These are phyloP conservation scores for Colletotrichum salicis DNA, from an alignment of 2,329 filamentous ascomycete genomes.

Conservation along the genomic window DNA sequence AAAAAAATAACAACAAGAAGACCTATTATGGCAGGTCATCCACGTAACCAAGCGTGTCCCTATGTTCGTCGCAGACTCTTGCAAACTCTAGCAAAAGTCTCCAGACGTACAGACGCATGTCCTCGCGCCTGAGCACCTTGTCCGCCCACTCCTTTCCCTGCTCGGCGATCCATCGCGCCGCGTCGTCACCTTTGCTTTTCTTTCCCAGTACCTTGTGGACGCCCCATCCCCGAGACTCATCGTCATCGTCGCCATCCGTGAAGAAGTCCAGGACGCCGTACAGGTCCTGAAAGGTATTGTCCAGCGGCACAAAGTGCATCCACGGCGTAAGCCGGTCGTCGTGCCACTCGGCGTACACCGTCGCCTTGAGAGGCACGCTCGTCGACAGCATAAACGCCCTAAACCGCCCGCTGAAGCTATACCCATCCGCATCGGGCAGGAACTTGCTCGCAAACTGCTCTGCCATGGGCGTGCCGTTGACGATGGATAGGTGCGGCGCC, in stretches of 20 bases:
- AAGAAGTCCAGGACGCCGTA: constrained; percentile 75
- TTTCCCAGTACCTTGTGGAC: constrained; percentile 27
- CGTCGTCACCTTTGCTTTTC: constrained; percentile 56
- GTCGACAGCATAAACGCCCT: constrained; percentile 72
- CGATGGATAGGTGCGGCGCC: constrained; percentile 46
- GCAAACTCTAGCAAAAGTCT: constrained; percentile 69
- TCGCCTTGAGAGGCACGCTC: constrained; percentile 75
- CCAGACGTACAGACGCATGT: constrained; percentile 75
- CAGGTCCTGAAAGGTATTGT: constrained; percentile 74
- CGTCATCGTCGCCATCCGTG: constrained; percentile 55
- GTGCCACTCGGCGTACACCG: constrained; percentile 80
- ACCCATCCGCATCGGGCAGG: constrained; percentile 76
- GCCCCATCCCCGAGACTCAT: constrained; percentile 21
- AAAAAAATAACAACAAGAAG: background rate
- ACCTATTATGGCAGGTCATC: constrained; percentile 48
- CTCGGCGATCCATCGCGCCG: constrained; percentile 69
- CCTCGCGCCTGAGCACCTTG: constrained; percentile 69
- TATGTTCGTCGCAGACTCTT: constrained; percentile 57
- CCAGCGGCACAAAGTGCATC: constrained; percentile 78
- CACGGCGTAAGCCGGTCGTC: constrained; percentile 75
- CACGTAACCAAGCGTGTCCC: constrained; percentile 56
- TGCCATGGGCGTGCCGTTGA: constrained; percentile 52
- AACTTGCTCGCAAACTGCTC: constrained; percentile 70
- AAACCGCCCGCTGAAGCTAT: constrained; percentile 70
- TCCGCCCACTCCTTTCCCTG: constrained; percentile 70